Evolutionary conservation across 2,329 filamentous ascomycete genomes (phyloP).

Genomic region (Calycina marina): DNA sequence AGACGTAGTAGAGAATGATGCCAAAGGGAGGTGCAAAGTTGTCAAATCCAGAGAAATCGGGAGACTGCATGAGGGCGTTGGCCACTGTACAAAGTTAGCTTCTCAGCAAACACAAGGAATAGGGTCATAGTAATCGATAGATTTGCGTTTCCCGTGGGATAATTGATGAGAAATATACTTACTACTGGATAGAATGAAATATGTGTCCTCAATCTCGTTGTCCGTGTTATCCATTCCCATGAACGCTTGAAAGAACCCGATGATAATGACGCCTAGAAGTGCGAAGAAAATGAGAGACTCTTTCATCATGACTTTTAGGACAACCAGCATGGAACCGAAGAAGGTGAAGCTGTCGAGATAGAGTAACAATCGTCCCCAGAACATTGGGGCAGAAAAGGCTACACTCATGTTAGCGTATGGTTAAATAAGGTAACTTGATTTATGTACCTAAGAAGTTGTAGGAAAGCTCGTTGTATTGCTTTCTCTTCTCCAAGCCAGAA

Average conservation of each 20-base stretch:
- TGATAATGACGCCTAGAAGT: constrained; percentile 65
- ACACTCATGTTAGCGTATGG: constrained; percentile 6
- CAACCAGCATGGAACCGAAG: constrained; percentile 96
- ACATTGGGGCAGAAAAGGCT: constrained; percentile 88
- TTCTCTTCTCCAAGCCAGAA: constrained; percentile 32
- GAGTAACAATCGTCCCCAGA: constrained; percentile 83
- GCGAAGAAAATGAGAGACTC: constrained; percentile 95
- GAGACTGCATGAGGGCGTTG: constrained; percentile 82
- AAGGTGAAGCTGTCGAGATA: constrained; percentile 91
- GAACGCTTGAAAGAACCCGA: constrained; percentile 87
- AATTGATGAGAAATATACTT: too few species aligned
- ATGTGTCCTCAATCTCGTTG: constrained; percentile 49
- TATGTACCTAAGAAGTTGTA: constrained; percentile 69
- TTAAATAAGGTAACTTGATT: too few species aligned
- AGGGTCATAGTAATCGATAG: too few species aligned
- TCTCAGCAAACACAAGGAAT: too few species aligned
- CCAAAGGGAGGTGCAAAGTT: constrained; percentile 87
- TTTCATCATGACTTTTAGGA: constrained; percentile 90
- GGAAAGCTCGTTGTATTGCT: constrained; percentile 60
- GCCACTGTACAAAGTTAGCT: constrained; percentile 77
- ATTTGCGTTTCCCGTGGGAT: too few species aligned
- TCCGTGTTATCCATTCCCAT: constrained; percentile 80
- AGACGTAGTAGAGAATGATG: constrained; percentile 90
- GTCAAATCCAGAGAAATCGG: constrained; percentile 81
- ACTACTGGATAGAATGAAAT: constrained; percentile 41